Percentiles rank a stretch among this genome's conserved stretches.
phyloP scores from a whole-genome alignment of 1,284 basidiomycete genomes.

The Pholiota adiposa region DNA sequence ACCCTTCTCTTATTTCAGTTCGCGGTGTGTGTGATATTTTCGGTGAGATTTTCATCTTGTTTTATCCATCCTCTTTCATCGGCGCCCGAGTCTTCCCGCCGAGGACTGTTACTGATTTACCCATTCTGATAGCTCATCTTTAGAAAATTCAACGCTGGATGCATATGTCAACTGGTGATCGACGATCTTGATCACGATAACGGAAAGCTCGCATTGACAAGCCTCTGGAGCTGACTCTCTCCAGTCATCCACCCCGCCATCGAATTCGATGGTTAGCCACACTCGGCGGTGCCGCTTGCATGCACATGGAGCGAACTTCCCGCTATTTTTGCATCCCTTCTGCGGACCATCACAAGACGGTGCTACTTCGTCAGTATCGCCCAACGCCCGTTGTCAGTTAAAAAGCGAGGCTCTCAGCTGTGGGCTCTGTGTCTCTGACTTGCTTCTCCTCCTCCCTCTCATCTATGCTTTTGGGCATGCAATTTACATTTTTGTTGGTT shows the following conservation, averaged over 20 bases:
- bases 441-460: not conserved
- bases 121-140: not conserved
- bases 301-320: not conserved
- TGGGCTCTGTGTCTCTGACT: not conserved
- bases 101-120: not conserved
- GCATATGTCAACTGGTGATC: not conserved
- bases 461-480: not conserved
- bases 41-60: not conserved
- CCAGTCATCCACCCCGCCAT: not conserved
- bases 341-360: slow-evolving; percentile 1
- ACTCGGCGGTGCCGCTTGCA: not conserved
- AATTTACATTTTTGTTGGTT: slow-evolving; percentile 2
- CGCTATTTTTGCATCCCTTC: not conserved
- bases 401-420: not conserved
- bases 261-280: not conserved
- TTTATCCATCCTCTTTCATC: not conserved
- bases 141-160: not conserved
- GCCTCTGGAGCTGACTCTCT: not conserved
- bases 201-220: not conserved
- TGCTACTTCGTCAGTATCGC: not conserved
- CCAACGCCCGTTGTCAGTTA: not conserved
- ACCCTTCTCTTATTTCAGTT: not conserved
- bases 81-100: not conserved
- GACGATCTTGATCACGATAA: not conserved
- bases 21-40: not conserved